Percentiles rank a stretch among this genome's conserved stretches.
These are phyloP conservation scores for Aspergillus nidulans DNA, from an alignment of 495 filamentous ascomycete species.

Conservation along the genomic window DNA sequence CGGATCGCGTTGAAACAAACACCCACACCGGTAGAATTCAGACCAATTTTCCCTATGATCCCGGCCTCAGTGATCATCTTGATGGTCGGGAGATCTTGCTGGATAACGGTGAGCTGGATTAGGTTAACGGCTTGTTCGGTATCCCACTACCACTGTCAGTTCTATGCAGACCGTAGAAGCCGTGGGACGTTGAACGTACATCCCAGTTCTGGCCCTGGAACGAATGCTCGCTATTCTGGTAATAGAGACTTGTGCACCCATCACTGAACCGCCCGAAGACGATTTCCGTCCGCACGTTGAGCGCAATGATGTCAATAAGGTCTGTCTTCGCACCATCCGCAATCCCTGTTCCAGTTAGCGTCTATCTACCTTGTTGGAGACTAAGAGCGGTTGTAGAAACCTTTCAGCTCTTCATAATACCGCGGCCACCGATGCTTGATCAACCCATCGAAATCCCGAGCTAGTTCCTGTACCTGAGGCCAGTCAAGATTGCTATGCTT, in stretches of 20 bases:
- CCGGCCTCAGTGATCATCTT: constrained; percentile 54
- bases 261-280: constrained; percentile 59
- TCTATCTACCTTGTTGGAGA: background rate
- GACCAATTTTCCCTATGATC: constrained; percentile 69
- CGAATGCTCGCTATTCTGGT: background rate
- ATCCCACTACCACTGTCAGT: constrained; percentile 6
- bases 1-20: constrained; percentile 65
- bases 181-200: background rate
- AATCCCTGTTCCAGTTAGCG: constrained; percentile 33
- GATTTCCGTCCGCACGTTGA: constrained; percentile 68
- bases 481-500: constrained; percentile 6
- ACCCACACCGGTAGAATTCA: constrained; percentile 59
- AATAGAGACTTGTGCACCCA: constrained; percentile 9
- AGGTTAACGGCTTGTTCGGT: constrained; percentile 7
- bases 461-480: background rate
- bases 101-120: constrained; percentile 1
- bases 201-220: constrained; percentile 12
- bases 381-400: background rate
- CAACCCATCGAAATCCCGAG: constrained; percentile 2
- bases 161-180: too few species aligned
- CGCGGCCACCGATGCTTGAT: constrained; percentile 4
- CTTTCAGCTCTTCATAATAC: constrained; percentile 8
- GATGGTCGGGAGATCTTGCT: constrained; percentile 48
- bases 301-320: constrained; percentile 56
- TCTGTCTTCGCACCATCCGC: constrained; percentile 53